Base-by-base conservation (phyloP, 306 rosid genomes). In the Hippophae gyantsensis region DNA sequence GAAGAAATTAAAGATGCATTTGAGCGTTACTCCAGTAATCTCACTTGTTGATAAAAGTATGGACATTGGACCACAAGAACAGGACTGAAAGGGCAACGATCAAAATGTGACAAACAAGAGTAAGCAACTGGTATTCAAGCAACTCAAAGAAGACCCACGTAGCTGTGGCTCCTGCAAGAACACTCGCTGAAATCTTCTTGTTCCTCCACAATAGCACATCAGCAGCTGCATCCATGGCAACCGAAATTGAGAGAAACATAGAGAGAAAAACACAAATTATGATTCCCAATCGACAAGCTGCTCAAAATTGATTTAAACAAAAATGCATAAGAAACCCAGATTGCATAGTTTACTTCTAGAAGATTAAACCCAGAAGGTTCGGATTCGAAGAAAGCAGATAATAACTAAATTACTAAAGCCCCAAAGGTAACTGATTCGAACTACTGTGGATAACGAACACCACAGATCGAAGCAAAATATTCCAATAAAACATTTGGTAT, bases 61-160 rank as follows among this genome's bases (percentile, higher is more conserved):
- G 88, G 58, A 81, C 99, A 78, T 83, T 92, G 72, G 99, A 85
- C 87, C 88, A 92, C 73, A 92, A 74, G 68, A 92, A 92, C 86
- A 92, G 66, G 68, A 77, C 6, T 7, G 93, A 89, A 47, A 92
- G 86, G 12, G 72, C 47, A 1, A 74, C 76, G 50, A 88, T 86
- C 65, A 62, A 62, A 67, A 72, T 63, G 75, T 89, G 88, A 67
- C 85, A 76, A 54, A 86, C 69, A 40, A 92, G 83, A 43, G 96
- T 83, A 58, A 92, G 95, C 60, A 92, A 71, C 57, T 92, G 89
- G 63, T 89, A 92, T 60, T 92, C 80, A 8, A 92, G 78, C 83
- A 88, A 71, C 63, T 92, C 96, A 66, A 92, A 92, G 54, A 92
- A 75, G 58, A 88, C 61, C 89, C 88, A 92, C 58, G 74, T 55